Evolutionary conservation across 495 filamentous ascomycete genomes (phyloP), one percentile per base, ranked within the genome.

Genomic region (Parmelia sp.): DNA sequence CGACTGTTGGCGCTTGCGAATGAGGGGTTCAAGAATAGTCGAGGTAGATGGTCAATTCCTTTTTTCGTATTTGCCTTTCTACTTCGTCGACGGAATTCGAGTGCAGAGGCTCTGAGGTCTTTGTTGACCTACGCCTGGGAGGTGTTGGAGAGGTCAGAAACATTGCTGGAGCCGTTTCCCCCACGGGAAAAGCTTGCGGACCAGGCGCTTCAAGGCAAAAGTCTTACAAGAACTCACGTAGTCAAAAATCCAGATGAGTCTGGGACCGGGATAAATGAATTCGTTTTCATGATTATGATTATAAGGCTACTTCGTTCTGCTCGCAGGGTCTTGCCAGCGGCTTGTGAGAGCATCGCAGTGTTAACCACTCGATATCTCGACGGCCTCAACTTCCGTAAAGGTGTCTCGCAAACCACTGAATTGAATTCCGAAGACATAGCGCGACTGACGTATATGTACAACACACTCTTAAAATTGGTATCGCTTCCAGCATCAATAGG

Each of bases 301-400:
- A 70, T 81, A 37, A 82, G 85, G 19, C 74, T 90, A 29, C 75
- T 89, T 51, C 79, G 81, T 23, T 84, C 86, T 74, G 79, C 84
- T 10, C 80, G 85, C 21, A 68, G 71, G 57, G 73, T 82, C 14
- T 88, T 83, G 82, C 83, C 86, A 7, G 71, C 78, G 57, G 78
- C 82, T 4, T 73, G 83, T n/a, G 74, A 79, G 37, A 72, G 68
- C 37, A 82, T 87, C 51, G 68, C 73, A 51, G 56, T 64, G 4
- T 37, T 79, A 23, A 68, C 72, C 17, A 72, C 64, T 33, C 66
- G 60, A 49, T 66, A 70, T 61, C 35, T 69, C 14, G 53, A 66
- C 51, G 66, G 68, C 19, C 17, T 62, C 42, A 67, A 63, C 42
- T 64, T 70, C 33, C 57, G 35, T 7, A n/a, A 25, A 36, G 19